phyloP scores from a whole-genome alignment of 768 basidiomycete genomes.

The Trametes sanguinea region DNA sequence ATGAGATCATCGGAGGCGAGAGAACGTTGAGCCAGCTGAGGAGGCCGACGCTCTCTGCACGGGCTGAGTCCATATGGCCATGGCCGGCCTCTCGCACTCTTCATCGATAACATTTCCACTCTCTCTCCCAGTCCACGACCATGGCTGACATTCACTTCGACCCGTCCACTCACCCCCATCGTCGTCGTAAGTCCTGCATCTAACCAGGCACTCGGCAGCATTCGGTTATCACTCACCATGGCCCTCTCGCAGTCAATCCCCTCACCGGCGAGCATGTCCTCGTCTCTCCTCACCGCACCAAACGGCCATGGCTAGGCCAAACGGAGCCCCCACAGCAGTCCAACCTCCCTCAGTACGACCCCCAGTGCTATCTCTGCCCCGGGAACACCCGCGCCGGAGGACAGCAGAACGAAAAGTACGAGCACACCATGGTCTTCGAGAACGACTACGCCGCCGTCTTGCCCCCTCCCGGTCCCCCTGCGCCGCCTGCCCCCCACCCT shows the following conservation, averaged over 20 bases:
- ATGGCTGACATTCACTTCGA: slow-evolving; percentile 48
- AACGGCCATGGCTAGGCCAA: slow-evolving; percentile 91
- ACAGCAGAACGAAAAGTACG: slow-evolving; percentile 63
- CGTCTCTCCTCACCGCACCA: slow-evolving; percentile 87
- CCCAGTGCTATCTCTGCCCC: slow-evolving; percentile 84
- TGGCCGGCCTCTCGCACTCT: neutral
- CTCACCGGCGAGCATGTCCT: slow-evolving; percentile 75
- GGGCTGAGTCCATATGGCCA: neutral
- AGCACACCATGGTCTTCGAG: slow-evolving; percentile 67
- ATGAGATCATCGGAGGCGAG: slow-evolving; percentile 13
- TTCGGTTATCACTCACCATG: neutral
- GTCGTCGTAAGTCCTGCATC: slow-evolving; percentile 53
- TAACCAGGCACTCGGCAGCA: neutral
- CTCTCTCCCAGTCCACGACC: slow-evolving; percentile 8
- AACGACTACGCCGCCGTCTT: slow-evolving; percentile 87
- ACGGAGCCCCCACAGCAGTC: slow-evolving; percentile 62
- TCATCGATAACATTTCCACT: slow-evolving; percentile 10
- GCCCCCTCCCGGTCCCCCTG: slow-evolving; percentile 56
- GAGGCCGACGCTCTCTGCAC: neutral
- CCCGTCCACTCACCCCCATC: slow-evolving; percentile 64
- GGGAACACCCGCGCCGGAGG: slow-evolving; percentile 80
- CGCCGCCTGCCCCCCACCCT: slow-evolving; percentile 58
- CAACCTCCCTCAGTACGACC: slow-evolving; percentile 64
- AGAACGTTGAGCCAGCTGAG: neutral
- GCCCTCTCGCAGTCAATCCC: slow-evolving; percentile 64